Percentiles rank a stretch among this genome's conserved stretches.
Evolutionary conservation across 2,329 filamentous ascomycete species (phyloP).

Genomic region (Calonectria pteridis): DNA sequence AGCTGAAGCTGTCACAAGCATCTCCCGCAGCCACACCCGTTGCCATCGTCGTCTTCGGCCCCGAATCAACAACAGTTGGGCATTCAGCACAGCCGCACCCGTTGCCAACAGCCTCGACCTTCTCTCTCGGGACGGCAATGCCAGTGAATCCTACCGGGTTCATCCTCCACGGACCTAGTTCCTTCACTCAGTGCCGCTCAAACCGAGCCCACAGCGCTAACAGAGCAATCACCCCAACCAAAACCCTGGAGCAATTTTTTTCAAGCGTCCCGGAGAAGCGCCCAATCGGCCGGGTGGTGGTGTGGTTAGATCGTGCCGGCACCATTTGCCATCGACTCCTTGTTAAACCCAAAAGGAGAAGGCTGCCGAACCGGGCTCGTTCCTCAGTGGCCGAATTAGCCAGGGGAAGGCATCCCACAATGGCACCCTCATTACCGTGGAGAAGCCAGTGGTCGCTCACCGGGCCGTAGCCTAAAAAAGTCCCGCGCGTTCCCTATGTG

Average conservation of each 20-base stretch:
- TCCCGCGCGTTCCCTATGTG: background rate
- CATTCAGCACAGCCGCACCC: background rate
- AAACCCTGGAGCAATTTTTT: background rate
- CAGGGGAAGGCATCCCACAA: conserved; percentile 12
- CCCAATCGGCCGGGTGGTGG: conserved; percentile 22
- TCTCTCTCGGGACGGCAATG: no score
- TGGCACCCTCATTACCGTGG: background rate
- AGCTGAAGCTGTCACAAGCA: background rate
- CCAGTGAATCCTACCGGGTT: background rate
- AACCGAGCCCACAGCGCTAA: conserved; percentile 14
- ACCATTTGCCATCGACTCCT: background rate
- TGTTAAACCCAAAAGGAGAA: conserved; percentile 24
- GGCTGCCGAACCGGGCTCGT: background rate
- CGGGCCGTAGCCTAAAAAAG: conserved; percentile 2
- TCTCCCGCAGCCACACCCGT: conserved; percentile 18
- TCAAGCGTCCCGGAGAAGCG: background rate
- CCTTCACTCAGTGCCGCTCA: background rate
- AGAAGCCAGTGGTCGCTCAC: background rate
- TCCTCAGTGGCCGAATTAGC: background rate
- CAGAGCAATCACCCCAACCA: background rate
- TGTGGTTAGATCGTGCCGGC: background rate
- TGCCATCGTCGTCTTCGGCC: background rate
- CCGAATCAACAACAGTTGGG: background rate
- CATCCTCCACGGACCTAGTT: background rate
- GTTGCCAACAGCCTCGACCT: background rate